Evolutionary conservation across 2,329 filamentous ascomycete genomes (phyloP), one percentile per base, ranked within the genome.

Genomic region (Helicocarpus griseus): DNA sequence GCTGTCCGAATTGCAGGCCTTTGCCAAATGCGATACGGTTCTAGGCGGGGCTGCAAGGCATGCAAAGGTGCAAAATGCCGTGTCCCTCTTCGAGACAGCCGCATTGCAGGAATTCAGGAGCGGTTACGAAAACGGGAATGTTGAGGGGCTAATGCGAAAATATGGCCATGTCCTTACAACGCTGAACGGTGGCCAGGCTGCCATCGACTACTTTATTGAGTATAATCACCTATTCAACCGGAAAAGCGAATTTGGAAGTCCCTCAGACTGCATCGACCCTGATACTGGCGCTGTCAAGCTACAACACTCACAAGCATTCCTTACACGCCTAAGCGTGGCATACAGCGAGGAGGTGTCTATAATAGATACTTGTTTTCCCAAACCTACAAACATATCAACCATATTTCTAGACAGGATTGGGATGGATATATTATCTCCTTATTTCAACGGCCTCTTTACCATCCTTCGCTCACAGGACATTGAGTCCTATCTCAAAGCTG

Each of bases 81-180:
- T 85, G 57, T 78, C 78, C 35, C 83, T 93, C 53, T 98, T 98
- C 61, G 91, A 97, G 69, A 89, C 85, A 52, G 89, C 90, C 3
- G 90, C 94, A 3, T 72, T 96, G 48, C 80, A 86, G 46, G 93
- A 98, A 66, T 98, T 98, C 59, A 87, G 94, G 68, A 86, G 93
- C 63, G 93, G 89, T 3, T 95, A 94, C 58, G 88, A 93, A 65
- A 83, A 82, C 40, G 87, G 86, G 72, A 91, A 98, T 65, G 82
- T 94, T 50, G 86, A 95, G 57, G 89, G 88, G 2, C 78, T 83
- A 50, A 96, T 97, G 91, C 82, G 79, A 59, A 81, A 86, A 62
- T 97, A 95, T 68, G 90, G 90, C 2, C 82, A 89, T 60, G 89
- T 98, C 14, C 72, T 98, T 52, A 82, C 87, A 53, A 79, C 80